Evolutionary conservation across 2,329 filamentous ascomycete genomes (phyloP), one percentile per base, ranked within the genome.

Genomic region (Ophiocordyceps robertsii): DNA sequence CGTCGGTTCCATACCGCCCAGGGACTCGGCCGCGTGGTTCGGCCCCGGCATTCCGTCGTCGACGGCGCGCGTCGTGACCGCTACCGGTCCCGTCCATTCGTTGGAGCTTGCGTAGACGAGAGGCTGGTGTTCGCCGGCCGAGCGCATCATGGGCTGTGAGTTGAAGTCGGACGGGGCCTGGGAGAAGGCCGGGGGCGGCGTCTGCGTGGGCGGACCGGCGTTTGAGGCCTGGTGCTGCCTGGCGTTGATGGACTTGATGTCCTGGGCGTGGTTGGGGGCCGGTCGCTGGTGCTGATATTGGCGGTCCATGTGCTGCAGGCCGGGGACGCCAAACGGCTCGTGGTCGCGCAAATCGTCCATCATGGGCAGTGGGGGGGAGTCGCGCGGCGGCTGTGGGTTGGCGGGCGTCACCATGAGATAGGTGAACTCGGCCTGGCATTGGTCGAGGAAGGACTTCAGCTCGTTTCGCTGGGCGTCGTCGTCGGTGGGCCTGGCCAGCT

Each of bases 401-500:
- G 77, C 77, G 2, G 77, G 77, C 1, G 77, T 76, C 40, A 80
- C 70, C 77, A 82, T 80, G 13, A 82, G 66, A 52, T 82, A 82
- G 47, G 77, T 78, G 46, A 82, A 80, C 53, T 82, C 77, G 49
- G 72, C 69, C 57, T 80, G 69, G 58, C 77, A 78, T 54, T 78
- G 75, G 48, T 81, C 77, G 47, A 81, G 66, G 54, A 80, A 81
- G 11, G 63, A 63, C 57, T 75, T 77, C 39, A 81, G 64, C 43
- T 75, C 72, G 43, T 67, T 64, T 39, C 71, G 66, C 40, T 71
- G 65, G 16, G 60, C 56, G 46, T 71, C 73, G 51, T 70, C 75
- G 47, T 74, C 70, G 43, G 62, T 70, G 41, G 62, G 56, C 46
- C 59, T 64, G 36, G 70, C 70, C 47, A 63, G 60, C 38, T 64